Evolutionary conservation across 2,329 filamentous ascomycete species (phyloP), one percentile per base, ranked within the genome.

Genomic region (Xenosphaeropsis pyriputrescens): DNA sequence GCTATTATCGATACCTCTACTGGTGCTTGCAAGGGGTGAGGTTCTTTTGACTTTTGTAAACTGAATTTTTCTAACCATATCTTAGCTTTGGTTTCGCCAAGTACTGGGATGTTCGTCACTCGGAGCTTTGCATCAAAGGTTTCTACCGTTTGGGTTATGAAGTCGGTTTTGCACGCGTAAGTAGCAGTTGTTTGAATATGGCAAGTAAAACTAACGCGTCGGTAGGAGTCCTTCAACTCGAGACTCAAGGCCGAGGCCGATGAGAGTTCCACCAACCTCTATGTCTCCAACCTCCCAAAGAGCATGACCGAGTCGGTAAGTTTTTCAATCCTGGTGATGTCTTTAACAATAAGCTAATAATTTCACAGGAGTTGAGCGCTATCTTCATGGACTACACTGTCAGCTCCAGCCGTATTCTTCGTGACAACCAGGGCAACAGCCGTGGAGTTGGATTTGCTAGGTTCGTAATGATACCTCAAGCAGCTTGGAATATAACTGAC

Each of bases 381-480:
- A 86, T 85, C 56, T 94, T 84, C 63, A 68, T 71, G 41, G 80
- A 80, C 39, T 85, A 80, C 61, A 79, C 79, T 51, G 89, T 95
- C 45, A 73, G 91, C 55, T 96, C 89, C 2, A 88, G 85, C 68
- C 88, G 93, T 63, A 94, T 98, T 50, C 81, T 95, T 45, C 85
- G 89, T 36, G 89, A 96, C 58, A 76, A 74, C 50, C 81, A 88
- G 57, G 91, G 88, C 41, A 86, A 91, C 53, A 94, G 89, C 57
- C 89, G 93, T 50, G 89, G 93, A 48, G 91, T 98, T 55, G 91
- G 91, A 29, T 98, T 98, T 63, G 89, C 89, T 60, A 81, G 91
- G 89, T 94, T 66, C 53, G 72, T 56, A 39, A 26, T n/a, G 11
- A 39, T 13, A 35, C 35, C 6, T 37, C 12, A 9, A 9, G 4